These are phyloP conservation scores for Fusarium beomiforme DNA, from an alignment of 2,329 filamentous ascomycete species.

Conservation along the genomic window DNA sequence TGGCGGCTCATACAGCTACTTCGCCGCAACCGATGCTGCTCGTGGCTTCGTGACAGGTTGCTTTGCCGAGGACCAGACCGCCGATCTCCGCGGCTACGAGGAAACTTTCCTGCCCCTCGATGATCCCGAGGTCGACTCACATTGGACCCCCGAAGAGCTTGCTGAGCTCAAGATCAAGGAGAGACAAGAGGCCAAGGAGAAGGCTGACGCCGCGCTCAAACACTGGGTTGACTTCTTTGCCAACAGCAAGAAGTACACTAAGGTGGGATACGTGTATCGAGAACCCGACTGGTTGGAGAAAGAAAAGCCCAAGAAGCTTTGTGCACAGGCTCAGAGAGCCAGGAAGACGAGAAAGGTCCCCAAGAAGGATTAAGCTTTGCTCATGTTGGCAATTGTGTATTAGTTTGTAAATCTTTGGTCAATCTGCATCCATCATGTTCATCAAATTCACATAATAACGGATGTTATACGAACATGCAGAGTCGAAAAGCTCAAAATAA, in stretches of 20 bases:
- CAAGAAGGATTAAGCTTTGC: constrained; percentile 2
- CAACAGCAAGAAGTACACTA: constrained; percentile 81
- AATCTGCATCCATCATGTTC: background rate
- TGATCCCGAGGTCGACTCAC: constrained; percentile 68
- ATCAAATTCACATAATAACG: background rate
- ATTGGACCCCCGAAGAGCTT: constrained; percentile 66
- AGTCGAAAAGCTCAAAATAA: background rate
- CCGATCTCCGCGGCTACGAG: constrained; percentile 88
- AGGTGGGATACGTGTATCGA: constrained; percentile 78
- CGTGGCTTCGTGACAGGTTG: constrained; percentile 93
- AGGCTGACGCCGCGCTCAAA: constrained; percentile 73
- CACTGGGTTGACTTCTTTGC: constrained; percentile 89
- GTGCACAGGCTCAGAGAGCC: constrained; percentile 72
- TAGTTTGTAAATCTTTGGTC: background rate
- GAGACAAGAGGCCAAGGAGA: constrained; percentile 68
- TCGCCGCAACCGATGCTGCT: constrained; percentile 86
- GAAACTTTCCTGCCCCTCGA: constrained; percentile 80
- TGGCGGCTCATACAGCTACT: constrained; percentile 86
- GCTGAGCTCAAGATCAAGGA: constrained; percentile 69
- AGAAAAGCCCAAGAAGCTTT: constrained; percentile 71
- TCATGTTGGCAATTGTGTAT: background rate
- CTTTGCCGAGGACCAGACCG: constrained; percentile 84
- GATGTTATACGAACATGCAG: background rate
- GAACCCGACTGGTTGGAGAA: constrained; percentile 70
- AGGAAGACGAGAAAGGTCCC: constrained; percentile 60